phyloP scores from a whole-genome alignment of 352 stramenopile species.

The Phytopythium aichiense region DNA sequence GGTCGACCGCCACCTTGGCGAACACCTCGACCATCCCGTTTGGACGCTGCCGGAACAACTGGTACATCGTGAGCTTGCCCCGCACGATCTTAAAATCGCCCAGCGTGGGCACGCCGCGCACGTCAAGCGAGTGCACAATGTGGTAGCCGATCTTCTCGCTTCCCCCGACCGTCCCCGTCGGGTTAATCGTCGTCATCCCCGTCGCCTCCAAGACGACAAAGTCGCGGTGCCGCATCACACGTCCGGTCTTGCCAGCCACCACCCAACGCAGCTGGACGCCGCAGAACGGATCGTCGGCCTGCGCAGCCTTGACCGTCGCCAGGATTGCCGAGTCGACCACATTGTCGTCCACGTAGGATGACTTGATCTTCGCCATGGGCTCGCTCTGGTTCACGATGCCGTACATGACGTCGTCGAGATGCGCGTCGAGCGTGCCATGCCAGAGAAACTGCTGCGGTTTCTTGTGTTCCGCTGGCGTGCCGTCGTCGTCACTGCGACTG shows the following conservation, averaged over 20 bases:
- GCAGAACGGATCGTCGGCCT: constrained; percentile 20
- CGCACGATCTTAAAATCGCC: constrained; percentile 24
- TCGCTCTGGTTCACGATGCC: constrained; percentile 26
- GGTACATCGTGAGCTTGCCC: constrained; percentile 21
- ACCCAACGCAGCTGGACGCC: constrained; percentile 27
- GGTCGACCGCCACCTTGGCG: constrained; percentile 23
- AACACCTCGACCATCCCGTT: constrained; percentile 28
- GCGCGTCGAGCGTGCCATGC: constrained; percentile 23
- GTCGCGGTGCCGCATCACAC: constrained; percentile 31
- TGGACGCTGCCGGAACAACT: constrained; percentile 28
- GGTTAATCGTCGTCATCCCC: constrained; percentile 24
- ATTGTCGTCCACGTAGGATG: constrained; percentile 21
- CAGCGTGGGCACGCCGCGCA: constrained; percentile 28
- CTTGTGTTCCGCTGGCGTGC: constrained; percentile 4
- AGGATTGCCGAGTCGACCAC: constrained; percentile 25
- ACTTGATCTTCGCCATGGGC: constrained; percentile 22
- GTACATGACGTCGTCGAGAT: constrained; percentile 35
- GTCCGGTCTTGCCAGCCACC: constrained; percentile 17
- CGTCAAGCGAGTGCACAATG: constrained; percentile 42
- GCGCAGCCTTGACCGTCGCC: constrained; percentile 13
- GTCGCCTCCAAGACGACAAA: constrained; percentile 41
- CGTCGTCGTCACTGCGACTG: background rate
- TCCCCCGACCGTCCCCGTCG: background rate
- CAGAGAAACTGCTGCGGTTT: constrained; percentile 20
- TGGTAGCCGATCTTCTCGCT: constrained; percentile 38